Conservation (phyloP, 2,329 filamentous ascomycete species). For the Lachnellula subtilissima region DNA sequence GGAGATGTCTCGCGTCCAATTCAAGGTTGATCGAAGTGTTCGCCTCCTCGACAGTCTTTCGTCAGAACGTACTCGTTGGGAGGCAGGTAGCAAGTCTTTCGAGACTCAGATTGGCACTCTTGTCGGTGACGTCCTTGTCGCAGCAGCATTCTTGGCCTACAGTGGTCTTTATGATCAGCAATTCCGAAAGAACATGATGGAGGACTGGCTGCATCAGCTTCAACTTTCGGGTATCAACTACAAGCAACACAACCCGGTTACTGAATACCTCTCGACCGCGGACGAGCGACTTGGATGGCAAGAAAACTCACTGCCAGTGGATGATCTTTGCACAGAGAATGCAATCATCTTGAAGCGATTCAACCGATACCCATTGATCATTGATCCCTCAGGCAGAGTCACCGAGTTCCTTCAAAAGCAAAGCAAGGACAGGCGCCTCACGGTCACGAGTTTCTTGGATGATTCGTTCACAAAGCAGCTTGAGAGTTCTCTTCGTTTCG, state of each 20-base stretch:
- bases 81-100: conserved; percentile 95
- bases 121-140: conserved; percentile 90
- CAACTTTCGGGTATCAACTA: conserved; percentile 87
- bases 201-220: conserved; percentile 94
- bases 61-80: conserved; percentile 89
- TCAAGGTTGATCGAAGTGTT: conserved; percentile 96
- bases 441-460: conserved; percentile 95
- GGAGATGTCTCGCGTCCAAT: conserved; percentile 94
- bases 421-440: conserved; percentile 87
- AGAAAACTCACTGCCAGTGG: conserved; percentile 85
- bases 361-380: conserved; percentile 97
- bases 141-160: conserved; percentile 96
- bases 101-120: conserved; percentile 96
- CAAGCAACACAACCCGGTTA: conserved; percentile 91
- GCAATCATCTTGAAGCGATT: conserved; percentile 96
- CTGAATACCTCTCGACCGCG: conserved; percentile 92
- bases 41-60: conserved; percentile 90
- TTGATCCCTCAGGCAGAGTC: conserved; percentile 91
- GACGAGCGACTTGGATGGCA: conserved; percentile 96
- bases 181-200: conserved; percentile 95
- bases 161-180: conserved; percentile 96
- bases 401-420: conserved; percentile 95
- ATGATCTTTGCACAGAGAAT: conserved; percentile 97
- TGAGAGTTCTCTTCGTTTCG: conserved; percentile 93
- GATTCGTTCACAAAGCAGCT: conserved; percentile 97